phyloP scores from a whole-genome alignment of 139 green algal genomes.

The Picochlorum sp. region DNA sequence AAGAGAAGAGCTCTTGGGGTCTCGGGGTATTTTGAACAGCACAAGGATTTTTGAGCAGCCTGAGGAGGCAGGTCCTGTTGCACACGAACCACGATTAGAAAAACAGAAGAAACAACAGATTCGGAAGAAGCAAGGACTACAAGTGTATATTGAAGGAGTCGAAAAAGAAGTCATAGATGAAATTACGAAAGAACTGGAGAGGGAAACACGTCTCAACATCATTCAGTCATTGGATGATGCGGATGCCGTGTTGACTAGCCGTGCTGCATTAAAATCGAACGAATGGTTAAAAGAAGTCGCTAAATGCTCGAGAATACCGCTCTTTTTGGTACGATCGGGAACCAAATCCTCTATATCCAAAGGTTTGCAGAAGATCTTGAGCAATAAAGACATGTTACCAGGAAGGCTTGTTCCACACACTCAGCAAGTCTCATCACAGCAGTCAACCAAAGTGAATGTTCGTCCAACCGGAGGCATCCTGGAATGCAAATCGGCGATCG shows the following conservation, averaged over 20 bases:
- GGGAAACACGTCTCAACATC: not conserved
- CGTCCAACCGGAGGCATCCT: not conserved
- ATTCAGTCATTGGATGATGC: not conserved
- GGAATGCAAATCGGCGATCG: constrained; percentile 4
- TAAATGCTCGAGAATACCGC: not conserved
- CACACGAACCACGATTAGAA: not conserved
- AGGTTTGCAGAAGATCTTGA: constrained; percentile 1
- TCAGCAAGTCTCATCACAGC: not conserved
- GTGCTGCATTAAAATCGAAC: not conserved
- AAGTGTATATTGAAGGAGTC: not conserved
- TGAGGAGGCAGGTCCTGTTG: not conserved
- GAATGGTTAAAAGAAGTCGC: constrained; percentile 9
- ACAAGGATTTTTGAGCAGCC: too few species aligned
- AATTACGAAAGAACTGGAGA: not conserved
- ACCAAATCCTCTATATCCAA: not conserved
- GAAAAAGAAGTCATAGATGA: not conserved
- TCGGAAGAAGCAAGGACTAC: not conserved
- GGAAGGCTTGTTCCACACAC: not conserved
- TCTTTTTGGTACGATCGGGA: not conserved
- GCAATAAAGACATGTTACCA: not conserved
- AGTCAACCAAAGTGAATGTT: not conserved
- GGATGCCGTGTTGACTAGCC: constrained; percentile 3
- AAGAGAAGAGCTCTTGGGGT: not conserved
- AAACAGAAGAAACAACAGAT: not conserved
- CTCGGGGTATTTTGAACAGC: too few species aligned